Evolutionary conservation across 371 early-diverging fungal genomes (phyloP).

Genomic region (Mucor mucedo): DNA sequence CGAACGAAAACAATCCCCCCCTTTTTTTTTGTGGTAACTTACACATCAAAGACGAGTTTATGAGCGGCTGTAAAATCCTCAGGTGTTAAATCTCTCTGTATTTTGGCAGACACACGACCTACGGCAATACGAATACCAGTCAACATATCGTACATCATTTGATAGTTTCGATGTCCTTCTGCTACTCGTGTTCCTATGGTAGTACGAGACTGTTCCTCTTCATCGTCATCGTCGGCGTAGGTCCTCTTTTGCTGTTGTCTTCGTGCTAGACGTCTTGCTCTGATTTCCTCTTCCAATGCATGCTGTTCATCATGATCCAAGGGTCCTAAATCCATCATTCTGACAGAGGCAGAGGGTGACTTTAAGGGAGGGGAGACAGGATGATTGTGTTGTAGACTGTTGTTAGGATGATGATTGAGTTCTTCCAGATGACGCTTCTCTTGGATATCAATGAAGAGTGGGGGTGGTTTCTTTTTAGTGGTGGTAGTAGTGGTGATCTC

Average conservation of each 20-base stretch:
- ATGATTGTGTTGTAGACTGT: background rate
- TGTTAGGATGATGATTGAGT: background rate
- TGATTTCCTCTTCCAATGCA: conserved; percentile 40
- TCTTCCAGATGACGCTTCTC: background rate
- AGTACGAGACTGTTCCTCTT: conserved; percentile 56
- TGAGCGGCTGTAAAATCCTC: conserved; percentile 88
- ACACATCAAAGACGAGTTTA: conserved; percentile 93
- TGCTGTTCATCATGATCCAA: conserved; percentile 38
- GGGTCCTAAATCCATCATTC: conserved; percentile 30
- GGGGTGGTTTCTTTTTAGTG: conserved; percentile 10
- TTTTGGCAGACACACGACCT: conserved; percentile 84
- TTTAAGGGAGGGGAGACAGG: background rate
- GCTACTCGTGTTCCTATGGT: conserved; percentile 69
- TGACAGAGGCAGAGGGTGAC: conserved; percentile 11
- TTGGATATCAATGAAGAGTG: conserved; percentile 8
- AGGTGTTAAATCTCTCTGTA: conserved; percentile 66
- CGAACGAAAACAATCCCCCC: background rate
- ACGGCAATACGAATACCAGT: conserved; percentile 86
- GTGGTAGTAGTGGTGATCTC: too few species aligned
- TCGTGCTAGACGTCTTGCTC: conserved; percentile 36
- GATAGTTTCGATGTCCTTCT: conserved; percentile 72
- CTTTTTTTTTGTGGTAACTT: conserved; percentile 19
- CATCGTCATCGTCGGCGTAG: conserved; percentile 32
- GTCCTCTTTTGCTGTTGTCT: conserved; percentile 15
- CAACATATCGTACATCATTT: conserved; percentile 98